Evolutionary conservation across 1,284 basidiomycete species (phyloP).

Genomic region (Apiotrichum akiyoshidainum): DNA sequence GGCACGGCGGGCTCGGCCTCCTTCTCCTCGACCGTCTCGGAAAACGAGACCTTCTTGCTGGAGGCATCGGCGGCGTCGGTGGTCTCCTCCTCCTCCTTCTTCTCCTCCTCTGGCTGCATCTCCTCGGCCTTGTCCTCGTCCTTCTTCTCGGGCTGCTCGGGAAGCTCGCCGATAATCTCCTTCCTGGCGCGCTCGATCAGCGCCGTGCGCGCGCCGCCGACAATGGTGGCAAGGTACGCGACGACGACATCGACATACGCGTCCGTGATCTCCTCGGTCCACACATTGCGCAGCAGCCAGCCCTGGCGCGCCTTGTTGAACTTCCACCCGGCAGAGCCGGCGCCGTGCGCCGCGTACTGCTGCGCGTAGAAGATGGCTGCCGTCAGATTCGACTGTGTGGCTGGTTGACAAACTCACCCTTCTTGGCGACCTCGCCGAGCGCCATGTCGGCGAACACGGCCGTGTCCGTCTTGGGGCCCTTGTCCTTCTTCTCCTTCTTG

Average conservation of each 20-base stretch:
- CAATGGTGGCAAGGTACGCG: constrained; percentile 37
- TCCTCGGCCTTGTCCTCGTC: constrained; percentile 4
- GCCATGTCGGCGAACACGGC: constrained; percentile 53
- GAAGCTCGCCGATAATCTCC: constrained; percentile 5
- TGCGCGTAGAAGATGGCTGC: constrained; percentile 57
- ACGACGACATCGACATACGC: constrained; percentile 31
- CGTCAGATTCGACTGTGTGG: too few species aligned
- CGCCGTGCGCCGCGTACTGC: constrained; percentile 52
- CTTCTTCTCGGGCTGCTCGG: constrained; percentile 3
- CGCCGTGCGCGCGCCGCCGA: constrained; percentile 31
- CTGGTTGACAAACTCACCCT: too few species aligned
- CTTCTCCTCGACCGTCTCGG: constrained; percentile 7
- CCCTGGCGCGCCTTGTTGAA: constrained; percentile 79
- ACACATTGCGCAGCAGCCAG: constrained; percentile 72
- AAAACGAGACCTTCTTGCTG: background rate
- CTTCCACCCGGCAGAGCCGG: constrained; percentile 58
- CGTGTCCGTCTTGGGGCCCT: constrained; percentile 3
- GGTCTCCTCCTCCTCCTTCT: background rate
- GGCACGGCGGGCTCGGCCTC: background rate
- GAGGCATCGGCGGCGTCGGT: too few species aligned
- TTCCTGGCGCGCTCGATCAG: constrained; percentile 29
- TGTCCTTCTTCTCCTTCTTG: constrained; percentile 5
- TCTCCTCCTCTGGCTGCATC: background rate
- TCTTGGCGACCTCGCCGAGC: constrained; percentile 60
- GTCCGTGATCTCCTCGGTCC: constrained; percentile 57